Evolutionary conservation across 352 stramenopile genomes (phyloP).

Genomic region (Globisporangium nagaii): DNA sequence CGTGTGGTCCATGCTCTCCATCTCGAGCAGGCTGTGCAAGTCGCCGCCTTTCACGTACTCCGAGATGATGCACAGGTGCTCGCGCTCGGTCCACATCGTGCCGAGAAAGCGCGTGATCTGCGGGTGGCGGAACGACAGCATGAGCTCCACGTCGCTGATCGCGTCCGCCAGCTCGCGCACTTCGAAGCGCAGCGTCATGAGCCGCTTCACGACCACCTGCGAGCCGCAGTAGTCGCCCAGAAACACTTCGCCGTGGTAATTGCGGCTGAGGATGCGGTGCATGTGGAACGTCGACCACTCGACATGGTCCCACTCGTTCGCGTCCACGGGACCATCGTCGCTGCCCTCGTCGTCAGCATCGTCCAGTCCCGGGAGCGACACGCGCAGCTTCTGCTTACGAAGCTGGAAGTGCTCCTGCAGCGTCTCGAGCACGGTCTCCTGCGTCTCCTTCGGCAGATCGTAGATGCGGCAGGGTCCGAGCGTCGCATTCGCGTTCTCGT

Average conservation of each 20-base stretch:
- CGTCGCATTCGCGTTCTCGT: constrained; percentile 15
- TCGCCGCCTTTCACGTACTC: constrained; percentile 63
- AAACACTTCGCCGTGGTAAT: constrained; percentile 60
- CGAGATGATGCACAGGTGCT: constrained; percentile 63
- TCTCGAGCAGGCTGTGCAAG: constrained; percentile 44
- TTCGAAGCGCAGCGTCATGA: constrained; percentile 61
- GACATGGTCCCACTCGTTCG: constrained; percentile 9
- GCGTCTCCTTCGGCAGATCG: constrained; percentile 47
- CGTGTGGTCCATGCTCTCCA: constrained; percentile 32
- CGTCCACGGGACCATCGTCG: neutral
- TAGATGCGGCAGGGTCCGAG: constrained; percentile 38
- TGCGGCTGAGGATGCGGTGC: constrained; percentile 25
- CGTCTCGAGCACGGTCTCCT: constrained; percentile 50
- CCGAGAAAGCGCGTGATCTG: constrained; percentile 67
- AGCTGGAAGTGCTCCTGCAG: constrained; percentile 61
- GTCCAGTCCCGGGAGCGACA: neutral
- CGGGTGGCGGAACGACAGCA: constrained; percentile 48
- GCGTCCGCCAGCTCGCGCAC: constrained; percentile 54
- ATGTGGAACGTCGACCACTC: constrained; percentile 36
- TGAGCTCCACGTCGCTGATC: constrained; percentile 67
- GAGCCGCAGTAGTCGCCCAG: constrained; percentile 46
- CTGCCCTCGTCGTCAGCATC: neutral
- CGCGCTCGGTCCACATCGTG: constrained; percentile 58
- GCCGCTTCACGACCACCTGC: constrained; percentile 61
- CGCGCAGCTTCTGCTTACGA: constrained; percentile 30